Conservation (phyloP, 306 rosid species). For the Chamaecrista fasciculata region DNA sequence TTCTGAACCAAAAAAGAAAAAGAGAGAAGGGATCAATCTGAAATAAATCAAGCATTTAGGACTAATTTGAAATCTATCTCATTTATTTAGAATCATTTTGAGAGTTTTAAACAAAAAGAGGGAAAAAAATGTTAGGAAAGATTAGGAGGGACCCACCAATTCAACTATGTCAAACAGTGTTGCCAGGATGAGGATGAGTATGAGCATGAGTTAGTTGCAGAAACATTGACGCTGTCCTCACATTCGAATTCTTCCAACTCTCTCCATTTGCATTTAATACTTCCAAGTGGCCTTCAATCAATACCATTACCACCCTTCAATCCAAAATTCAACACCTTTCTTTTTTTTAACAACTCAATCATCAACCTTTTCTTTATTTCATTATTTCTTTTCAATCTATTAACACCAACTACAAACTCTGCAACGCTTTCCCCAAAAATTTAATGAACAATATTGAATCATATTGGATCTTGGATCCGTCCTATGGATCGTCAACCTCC, state of each 20-base stretch:
- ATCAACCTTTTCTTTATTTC: background rate
- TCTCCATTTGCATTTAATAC: background rate
- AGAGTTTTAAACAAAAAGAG: background rate
- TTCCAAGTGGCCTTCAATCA: background rate
- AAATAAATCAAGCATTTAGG: too few species aligned
- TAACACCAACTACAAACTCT: too few species aligned
- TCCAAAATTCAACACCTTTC: background rate
- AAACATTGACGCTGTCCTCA: slow-evolving; percentile 17
- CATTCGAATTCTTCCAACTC: slow-evolving; percentile 28
- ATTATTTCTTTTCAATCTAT: background rate
- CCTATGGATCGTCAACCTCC: slow-evolving; percentile 29
- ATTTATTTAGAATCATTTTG: too few species aligned
- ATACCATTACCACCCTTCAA: too few species aligned
- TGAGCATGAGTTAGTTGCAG: background rate
- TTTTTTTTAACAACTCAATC: background rate
- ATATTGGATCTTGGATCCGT: slow-evolving; percentile 39
- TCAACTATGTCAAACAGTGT: background rate
- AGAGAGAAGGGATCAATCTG: too few species aligned
- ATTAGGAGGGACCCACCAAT: background rate
- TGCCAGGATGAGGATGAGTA: background rate
- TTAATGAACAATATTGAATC: too few species aligned
- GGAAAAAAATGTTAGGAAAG: background rate
- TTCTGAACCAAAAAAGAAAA: too few species aligned
- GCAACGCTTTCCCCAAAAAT: too few species aligned
- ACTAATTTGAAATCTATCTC: too few species aligned